phyloP scores from a whole-genome alignment of 164 flowering plant genomes.

The Santalum album region DNA sequence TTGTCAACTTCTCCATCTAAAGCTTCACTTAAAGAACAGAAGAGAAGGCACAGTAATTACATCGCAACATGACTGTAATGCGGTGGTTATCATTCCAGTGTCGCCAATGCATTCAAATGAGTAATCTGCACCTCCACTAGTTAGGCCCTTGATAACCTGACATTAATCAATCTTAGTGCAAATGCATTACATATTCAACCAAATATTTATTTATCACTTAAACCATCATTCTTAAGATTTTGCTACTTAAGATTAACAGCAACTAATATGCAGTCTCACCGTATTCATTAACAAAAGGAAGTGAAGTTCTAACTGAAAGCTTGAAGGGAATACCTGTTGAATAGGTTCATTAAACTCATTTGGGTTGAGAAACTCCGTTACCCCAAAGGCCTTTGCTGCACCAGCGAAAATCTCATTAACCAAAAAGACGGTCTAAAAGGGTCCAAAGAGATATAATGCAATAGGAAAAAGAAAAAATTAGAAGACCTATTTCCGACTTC shows the following conservation, averaged over 20 bases:
- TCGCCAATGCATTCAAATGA: conserved; percentile 93
- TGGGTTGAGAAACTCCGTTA: conserved; percentile 80
- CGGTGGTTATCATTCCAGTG: conserved; percentile 64
- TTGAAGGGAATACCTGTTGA: conserved; percentile 53
- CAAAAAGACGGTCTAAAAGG: neutral
- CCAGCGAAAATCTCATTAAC: conserved; percentile 1
- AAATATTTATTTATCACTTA: too few relatives aligned
- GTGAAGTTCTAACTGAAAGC: too few relatives aligned
- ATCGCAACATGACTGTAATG: conserved; percentile 85
- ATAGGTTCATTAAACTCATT: conserved; percentile 62
- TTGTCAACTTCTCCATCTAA: neutral
- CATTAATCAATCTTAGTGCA: conserved; percentile 1
- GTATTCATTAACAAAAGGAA: too few relatives aligned
- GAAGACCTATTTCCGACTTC: conserved; percentile 57
- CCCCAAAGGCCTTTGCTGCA: conserved; percentile 85
- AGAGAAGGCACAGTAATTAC: conserved; percentile 27
- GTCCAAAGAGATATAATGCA: neutral
- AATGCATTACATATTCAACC: neutral
- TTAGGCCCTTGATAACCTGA: conserved; percentile 73
- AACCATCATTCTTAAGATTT: too few relatives aligned
- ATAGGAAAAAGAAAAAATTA: neutral
- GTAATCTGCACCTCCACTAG: conserved; percentile 93
- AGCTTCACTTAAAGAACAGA: neutral
- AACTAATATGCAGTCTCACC: too few relatives aligned
- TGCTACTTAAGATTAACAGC: too few relatives aligned